Evolutionary conservation across 140 eudicot genomes (phyloP).

Genomic region (Artemisia princeps): DNA sequence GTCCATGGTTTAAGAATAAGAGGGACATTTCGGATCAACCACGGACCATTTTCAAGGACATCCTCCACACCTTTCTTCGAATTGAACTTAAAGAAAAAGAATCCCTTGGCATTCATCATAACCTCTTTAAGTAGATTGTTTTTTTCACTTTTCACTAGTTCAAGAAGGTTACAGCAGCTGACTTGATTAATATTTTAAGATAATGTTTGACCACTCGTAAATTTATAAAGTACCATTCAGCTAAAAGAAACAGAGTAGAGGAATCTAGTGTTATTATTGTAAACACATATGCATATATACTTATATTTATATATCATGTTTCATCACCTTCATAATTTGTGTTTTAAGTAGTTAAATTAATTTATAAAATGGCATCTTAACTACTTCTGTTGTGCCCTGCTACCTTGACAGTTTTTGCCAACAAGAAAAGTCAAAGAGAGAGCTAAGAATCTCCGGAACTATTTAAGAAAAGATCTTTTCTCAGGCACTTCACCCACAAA

Average conservation of each 20-base stretch:
- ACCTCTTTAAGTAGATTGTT: too few relatives aligned
- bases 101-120: too few relatives aligned
- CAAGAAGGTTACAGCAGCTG: neutral
- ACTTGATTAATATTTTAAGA: neutral
- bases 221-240: neutral
- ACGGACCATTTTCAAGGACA: too few relatives aligned
- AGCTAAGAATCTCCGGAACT: constrained; percentile 41
- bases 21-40: too few relatives aligned
- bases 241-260: neutral
- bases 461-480: constrained; percentile 42
- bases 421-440: constrained; percentile 69
- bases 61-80: too few relatives aligned
- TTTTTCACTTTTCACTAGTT: too few relatives aligned
- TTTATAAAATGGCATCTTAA: neutral
- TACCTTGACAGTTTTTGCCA: constrained; percentile 63
- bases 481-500: constrained; percentile 44
- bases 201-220: neutral
- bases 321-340: neutral
- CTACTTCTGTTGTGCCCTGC: neutral
- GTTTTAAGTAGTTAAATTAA: neutral
- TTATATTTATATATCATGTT: neutral
- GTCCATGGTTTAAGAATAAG: too few relatives aligned
- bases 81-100: too few relatives aligned
- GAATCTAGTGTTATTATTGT: neutral
- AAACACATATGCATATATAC: neutral